Conservation (phyloP, 2,329 filamentous ascomycete genomes). For the Cercospora sojina region DNA sequence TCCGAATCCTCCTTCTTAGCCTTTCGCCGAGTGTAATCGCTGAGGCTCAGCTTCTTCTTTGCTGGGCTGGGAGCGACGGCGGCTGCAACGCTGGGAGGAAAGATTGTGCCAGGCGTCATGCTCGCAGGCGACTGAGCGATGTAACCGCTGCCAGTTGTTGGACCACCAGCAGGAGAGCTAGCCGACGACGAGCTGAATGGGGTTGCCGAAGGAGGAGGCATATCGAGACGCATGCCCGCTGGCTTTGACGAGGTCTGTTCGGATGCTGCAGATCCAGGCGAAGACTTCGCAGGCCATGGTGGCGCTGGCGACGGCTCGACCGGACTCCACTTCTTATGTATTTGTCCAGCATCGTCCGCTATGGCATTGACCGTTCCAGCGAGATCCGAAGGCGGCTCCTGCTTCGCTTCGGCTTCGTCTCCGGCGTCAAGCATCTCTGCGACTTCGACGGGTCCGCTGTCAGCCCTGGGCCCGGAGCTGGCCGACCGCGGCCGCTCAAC, state of each 20-base stretch:
- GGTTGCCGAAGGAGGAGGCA: constrained; percentile 36
- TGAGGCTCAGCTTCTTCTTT: constrained; percentile 53
- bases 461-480: background rate
- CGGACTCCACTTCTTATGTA: background rate
- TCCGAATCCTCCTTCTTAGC: constrained; percentile 34
- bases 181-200: constrained; percentile 17
- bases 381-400: background rate
- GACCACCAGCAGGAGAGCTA: constrained; percentile 13
- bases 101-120: constrained; percentile 28
- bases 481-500: constrained; percentile 3
- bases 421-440: constrained; percentile 26
- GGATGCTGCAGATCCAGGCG: constrained; percentile 14
- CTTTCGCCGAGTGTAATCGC: constrained; percentile 51
- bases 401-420: constrained; percentile 9
- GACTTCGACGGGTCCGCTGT: constrained; percentile 17
- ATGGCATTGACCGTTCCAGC: background rate
- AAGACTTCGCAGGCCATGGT: constrained; percentile 11
- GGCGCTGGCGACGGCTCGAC: constrained; percentile 16
- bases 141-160: constrained; percentile 17
- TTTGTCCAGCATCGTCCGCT: constrained; percentile 1
- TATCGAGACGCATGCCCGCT: constrained; percentile 35
- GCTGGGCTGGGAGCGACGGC: constrained; percentile 44
- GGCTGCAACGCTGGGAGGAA: constrained; percentile 42
- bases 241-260: constrained; percentile 19
- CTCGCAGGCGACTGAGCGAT: constrained; percentile 32